These are phyloP conservation scores for Pseudozyma pruni DNA, from an alignment of 1,284 basidiomycete genomes.

Conservation along the genomic window DNA sequence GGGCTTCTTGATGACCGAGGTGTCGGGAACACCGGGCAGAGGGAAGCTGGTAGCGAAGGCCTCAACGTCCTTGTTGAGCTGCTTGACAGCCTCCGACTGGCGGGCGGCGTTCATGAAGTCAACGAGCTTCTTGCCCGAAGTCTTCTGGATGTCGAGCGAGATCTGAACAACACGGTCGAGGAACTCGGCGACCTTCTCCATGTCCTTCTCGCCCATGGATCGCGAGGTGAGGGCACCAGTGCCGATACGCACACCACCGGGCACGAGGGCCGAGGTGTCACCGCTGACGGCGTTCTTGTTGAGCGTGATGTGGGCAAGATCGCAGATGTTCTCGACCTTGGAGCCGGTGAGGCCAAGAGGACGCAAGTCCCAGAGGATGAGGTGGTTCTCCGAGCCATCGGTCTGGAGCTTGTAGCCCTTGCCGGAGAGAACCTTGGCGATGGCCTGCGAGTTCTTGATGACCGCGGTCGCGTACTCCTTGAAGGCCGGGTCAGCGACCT, in stretches of 20 bases:
- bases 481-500: slow-evolving; percentile 89
- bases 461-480: slow-evolving; percentile 94
- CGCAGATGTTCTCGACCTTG: slow-evolving; percentile 99
- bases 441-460: slow-evolving; percentile 72
- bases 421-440: slow-evolving; percentile 61
- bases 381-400: slow-evolving; percentile 95
- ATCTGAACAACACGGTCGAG: slow-evolving; percentile 66
- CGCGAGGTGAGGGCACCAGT: slow-evolving; percentile 94
- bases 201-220: slow-evolving; percentile 87
- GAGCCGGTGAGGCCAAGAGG: slow-evolving; percentile 94
- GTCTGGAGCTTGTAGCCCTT: slow-evolving; percentile 88
- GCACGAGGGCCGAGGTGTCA: slow-evolving; percentile 90
- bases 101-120: slow-evolving; percentile 89
- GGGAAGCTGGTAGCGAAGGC: slow-evolving; percentile 88
- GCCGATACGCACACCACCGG: slow-evolving; percentile 96
- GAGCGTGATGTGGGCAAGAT: slow-evolving; percentile 83
- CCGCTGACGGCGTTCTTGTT: slow-evolving; percentile 95
- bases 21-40: slow-evolving; percentile 85
- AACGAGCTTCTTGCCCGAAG: slow-evolving; percentile 91
- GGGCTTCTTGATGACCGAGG: slow-evolving; percentile 64
- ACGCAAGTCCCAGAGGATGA: slow-evolving; percentile 96
- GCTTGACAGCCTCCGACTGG: slow-evolving; percentile 77
- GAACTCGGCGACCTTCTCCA: slow-evolving; percentile 87
- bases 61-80: slow-evolving; percentile 79
- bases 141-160: slow-evolving; percentile 76